phyloP scores from a whole-genome alignment of 805 yeast genomes.

The Torulaspora franciscae region DNA sequence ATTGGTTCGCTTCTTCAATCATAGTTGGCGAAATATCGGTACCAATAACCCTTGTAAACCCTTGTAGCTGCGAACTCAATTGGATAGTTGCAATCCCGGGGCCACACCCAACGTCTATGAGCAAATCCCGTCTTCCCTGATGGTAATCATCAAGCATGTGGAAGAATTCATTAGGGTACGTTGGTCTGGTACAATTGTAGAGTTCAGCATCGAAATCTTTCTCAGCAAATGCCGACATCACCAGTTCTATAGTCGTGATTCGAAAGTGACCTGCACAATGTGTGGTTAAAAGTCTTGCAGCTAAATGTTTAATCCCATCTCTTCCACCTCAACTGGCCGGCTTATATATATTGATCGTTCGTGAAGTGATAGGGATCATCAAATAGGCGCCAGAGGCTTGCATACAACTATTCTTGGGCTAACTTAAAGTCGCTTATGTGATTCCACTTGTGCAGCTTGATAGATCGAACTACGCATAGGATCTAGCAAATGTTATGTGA shows the following conservation, averaged over 20 bases:
- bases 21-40: constrained; percentile 56
- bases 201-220: constrained; percentile 45
- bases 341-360: too few species aligned
- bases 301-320: too few species aligned
- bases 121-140: constrained; percentile 36
- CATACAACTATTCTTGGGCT: too few species aligned
- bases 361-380: too few species aligned
- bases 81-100: constrained; percentile 68
- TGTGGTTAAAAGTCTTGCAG: too few species aligned
- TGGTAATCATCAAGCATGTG: constrained; percentile 42
- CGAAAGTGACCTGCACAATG: background rate
- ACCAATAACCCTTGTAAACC: constrained; percentile 51
- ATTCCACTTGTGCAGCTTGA: too few species aligned
- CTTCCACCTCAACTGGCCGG: too few species aligned
- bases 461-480: too few species aligned
- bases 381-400: too few species aligned
- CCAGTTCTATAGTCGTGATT: background rate
- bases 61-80: constrained; percentile 11
- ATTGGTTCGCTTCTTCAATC: constrained; percentile 45
- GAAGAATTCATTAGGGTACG: constrained; percentile 53
- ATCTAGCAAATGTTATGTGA: too few species aligned
- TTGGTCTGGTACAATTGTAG: constrained; percentile 60
- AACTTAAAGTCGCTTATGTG: too few species aligned
- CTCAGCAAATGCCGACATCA: constrained; percentile 62
- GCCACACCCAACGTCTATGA: constrained; percentile 76